Percentiles rank a stretch among this genome's conserved stretches.
Conservation (phyloP, 2,329 filamentous ascomycete genomes). For the Cercospora berteroae region DNA sequence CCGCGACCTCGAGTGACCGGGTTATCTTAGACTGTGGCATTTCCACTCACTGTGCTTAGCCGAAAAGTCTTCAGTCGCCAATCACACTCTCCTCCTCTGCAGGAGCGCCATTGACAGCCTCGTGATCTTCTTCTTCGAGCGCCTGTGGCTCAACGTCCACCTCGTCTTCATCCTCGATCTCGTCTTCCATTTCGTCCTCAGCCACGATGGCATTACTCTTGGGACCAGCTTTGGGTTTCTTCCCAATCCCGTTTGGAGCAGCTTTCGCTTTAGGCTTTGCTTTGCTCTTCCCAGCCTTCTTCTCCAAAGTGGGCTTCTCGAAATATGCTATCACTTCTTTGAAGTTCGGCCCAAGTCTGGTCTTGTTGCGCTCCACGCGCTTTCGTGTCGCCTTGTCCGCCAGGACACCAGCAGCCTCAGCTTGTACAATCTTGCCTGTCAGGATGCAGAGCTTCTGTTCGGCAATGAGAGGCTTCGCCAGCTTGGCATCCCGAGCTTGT, state of each 20-base stretch:
- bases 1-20: neutral
- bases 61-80: constrained; percentile 33
- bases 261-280: constrained; percentile 41
- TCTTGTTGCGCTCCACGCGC: constrained; percentile 74
- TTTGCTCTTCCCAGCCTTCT: constrained; percentile 50
- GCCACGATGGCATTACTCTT: constrained; percentile 45
- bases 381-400: constrained; percentile 66
- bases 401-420: constrained; percentile 71
- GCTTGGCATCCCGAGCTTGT: constrained; percentile 61
- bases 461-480: constrained; percentile 61
- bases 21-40: neutral
- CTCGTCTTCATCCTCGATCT: constrained; percentile 45
- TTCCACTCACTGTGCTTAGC: neutral
- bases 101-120: constrained; percentile 35
- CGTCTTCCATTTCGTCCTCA: constrained; percentile 42
- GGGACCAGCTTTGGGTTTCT: constrained; percentile 40
- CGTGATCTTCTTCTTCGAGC: constrained; percentile 31
- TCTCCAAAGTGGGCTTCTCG: constrained; percentile 55
- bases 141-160: constrained; percentile 26
- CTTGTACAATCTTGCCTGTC: constrained; percentile 78
- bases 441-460: constrained; percentile 86
- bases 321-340: constrained; percentile 79
- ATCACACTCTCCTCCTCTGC: constrained; percentile 43
- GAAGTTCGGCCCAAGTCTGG: constrained; percentile 79
- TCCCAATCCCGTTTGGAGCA: constrained; percentile 42